Evolutionary conservation across 2,329 filamentous ascomycete species (phyloP), one percentile per base, ranked within the genome.

Genomic region (Cercospora janseana): DNA sequence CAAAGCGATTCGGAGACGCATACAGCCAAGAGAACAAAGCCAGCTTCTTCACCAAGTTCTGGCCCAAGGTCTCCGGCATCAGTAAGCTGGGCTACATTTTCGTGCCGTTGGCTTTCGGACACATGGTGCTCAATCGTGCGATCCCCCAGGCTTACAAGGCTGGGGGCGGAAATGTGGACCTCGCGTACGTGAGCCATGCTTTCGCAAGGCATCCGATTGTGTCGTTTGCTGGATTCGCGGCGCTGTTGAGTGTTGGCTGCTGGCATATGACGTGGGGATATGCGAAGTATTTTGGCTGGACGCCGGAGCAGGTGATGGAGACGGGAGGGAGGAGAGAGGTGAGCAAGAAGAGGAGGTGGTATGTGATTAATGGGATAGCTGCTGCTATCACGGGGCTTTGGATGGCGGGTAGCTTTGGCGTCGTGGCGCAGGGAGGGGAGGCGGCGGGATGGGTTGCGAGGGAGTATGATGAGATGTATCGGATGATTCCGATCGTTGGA

Each of bases 181-280:
- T 97, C 9, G 84, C 82, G 9, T 97, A 87, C 67, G 84, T 96
- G 6, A 82, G 85, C 9, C 91, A 97, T 70, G 88, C 88, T 2
- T 93, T 96, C 64, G 83, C 86, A 23, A 78, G 81, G 10, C 85
- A 88, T 62, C 83, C 85, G 0, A 58, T 77, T 1, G 67, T 85
- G 6, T 81, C 86, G n/a, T 86, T 82, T 66, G 60, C 78, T 1
- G 84, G 86, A 1, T 95, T 94, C 67, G 63, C 74, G 1, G 77
- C 82, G 1, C 74, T 96, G 41, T 73, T 95, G 5, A 74, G 73
- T 12, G 70, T 85, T 0, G 86, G 83, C 0, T 83, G 80, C 18
- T 87, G 83, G 52, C 91, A 96, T 72, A 83, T 91, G 67, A 80
- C 87, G 6, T 94, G 89, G 81, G 91, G 91, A 2, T 81, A 82